Percentiles rank a stretch among this genome's conserved stretches.
phyloP scores from a whole-genome alignment of 805 yeast species.

The Yarrowia porcina region DNA sequence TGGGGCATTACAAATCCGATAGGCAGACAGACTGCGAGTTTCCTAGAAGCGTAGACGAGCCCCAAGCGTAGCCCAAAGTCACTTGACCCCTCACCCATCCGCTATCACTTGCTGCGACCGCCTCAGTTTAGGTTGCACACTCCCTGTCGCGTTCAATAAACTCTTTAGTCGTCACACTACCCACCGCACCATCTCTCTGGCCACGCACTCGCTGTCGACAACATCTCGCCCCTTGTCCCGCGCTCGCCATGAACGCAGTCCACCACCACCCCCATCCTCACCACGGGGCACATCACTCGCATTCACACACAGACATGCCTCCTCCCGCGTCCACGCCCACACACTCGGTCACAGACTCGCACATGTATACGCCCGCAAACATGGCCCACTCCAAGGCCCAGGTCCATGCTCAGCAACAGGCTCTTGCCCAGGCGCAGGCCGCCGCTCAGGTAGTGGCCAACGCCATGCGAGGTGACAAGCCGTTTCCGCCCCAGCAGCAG shows the following conservation, averaged over 20 bases:
- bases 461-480: constrained; percentile 9
- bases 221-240: background rate
- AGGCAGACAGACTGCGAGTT: too few relatives aligned
- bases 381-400: constrained; percentile 24
- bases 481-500: background rate
- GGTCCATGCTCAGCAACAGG: constrained; percentile 22
- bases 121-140: constrained; percentile 8
- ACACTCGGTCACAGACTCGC: background rate
- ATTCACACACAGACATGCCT: constrained; percentile 6
- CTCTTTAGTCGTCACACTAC: constrained; percentile 18
- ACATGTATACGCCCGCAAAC: background rate
- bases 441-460: constrained; percentile 17
- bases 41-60: too few relatives aligned
- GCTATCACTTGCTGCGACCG: background rate
- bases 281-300: constrained; percentile 10
- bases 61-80: too few relatives aligned
- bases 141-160: constrained; percentile 7
- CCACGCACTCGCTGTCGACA: background rate
- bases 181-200: background rate
- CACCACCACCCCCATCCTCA: constrained; percentile 13
- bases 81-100: background rate
- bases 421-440: constrained; percentile 23
- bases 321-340: background rate
- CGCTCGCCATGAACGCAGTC: constrained; percentile 21
- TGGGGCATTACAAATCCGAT: too few relatives aligned